Evolutionary conservation across 306 rosid genomes (phyloP), one percentile per base, ranked within the genome.

Genomic region (Vigna hirtella): DNA sequence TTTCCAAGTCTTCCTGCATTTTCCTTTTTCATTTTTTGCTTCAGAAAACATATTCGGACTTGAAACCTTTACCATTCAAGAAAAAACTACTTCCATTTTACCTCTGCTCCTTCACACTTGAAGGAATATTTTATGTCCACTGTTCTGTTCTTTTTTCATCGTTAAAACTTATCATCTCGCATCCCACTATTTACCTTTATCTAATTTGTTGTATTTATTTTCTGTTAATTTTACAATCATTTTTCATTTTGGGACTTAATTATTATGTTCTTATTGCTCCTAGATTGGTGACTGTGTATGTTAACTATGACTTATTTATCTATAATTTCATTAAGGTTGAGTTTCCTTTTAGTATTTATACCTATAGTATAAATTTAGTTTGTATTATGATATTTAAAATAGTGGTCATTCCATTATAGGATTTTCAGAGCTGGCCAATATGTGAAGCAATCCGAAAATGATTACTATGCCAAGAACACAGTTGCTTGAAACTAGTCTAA

Each of bases 401-500:
- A 17, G 58, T 52, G 26, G 11, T 2, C 4, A n/a, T 52, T 17
- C 26, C 5, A 10, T 9, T 8, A 7, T 18, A 55, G 15, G 15
- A 55, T 55, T 55, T 55, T 1, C 61, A 55, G 30, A 55, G 28
- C 2, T 55, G 61, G 30, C 14, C 30, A 55, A 26, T 20, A 9
- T 24, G 26, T 24, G 28, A 24, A 24, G 28, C 28, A 24, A 24
- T 24, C 28, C 28, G 28, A 24, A 24, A 24, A 24, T 55, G 59
- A 18, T 53, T 7, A 53, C 14, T 52, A 6, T 17, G 59, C 40
- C 42, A 1, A 17, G 53, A 79, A 26, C 43, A 48, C 22, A 20
- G 64, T 48, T 32, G 53, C 47, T 50, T 62, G 53, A 48, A 78
- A 78, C 57, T 59, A 70, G 49, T 36, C 22, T 49, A 15, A 43